Conservation (phyloP, 2,329 filamentous ascomycete genomes). For the Trichoderma aggressivum region DNA sequence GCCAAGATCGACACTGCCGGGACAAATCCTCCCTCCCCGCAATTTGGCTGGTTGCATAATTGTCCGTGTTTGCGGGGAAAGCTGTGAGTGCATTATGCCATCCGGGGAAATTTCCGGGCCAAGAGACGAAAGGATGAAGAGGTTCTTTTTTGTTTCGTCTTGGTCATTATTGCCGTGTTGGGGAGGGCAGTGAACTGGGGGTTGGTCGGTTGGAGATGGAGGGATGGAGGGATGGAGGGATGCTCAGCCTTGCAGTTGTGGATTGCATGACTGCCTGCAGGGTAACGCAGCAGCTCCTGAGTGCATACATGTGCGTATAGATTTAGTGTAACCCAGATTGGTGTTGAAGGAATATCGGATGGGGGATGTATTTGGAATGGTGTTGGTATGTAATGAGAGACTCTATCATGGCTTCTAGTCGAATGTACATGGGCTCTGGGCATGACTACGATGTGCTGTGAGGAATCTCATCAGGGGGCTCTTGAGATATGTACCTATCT, state of each 20-base stretch:
- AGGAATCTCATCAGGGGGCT: background rate
- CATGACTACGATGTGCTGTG: background rate
- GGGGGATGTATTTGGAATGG: background rate
- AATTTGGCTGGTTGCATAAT: background rate
- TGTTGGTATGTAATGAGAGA: background rate
- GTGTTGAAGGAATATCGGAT: background rate
- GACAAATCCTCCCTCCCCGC: background rate
- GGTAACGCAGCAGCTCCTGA: background rate
- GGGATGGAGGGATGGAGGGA: background rate
- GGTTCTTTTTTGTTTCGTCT: background rate
- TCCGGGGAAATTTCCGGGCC: slow-evolving; percentile 6
- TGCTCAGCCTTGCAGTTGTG: background rate
- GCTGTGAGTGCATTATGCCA: background rate
- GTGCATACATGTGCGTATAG: background rate
- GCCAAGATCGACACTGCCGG: background rate
- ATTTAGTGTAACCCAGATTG: background rate
- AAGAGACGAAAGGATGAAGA: background rate
- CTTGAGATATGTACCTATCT: background rate
- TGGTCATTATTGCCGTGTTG: too few relatives aligned
- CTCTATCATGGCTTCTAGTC: too few relatives aligned
- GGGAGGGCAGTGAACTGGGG: background rate
- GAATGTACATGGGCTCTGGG: background rate
- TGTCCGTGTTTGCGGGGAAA: background rate
- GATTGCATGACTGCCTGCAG: background rate
- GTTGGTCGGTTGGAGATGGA: background rate